Percentiles rank a stretch among this genome's conserved stretches.
phyloP scores from a whole-genome alignment of 495 filamentous ascomycete genomes.

The Neurospora africana region DNA sequence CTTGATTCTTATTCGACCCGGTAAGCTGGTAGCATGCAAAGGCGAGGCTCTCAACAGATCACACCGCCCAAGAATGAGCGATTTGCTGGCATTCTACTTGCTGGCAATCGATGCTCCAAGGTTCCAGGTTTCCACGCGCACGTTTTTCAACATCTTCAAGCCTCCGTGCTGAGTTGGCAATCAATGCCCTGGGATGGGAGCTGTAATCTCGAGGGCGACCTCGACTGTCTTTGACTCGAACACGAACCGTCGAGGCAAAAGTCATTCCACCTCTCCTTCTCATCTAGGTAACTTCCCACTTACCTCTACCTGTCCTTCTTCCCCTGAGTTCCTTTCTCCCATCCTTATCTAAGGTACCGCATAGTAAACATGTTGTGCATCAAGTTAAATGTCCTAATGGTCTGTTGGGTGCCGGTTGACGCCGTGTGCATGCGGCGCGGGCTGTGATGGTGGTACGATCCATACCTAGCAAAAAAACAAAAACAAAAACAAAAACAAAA shows the following conservation, averaged over 20 bases:
- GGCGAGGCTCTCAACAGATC: not conserved
- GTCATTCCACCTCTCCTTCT: no score
- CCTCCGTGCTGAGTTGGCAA: not conserved
- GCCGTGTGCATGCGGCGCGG: not conserved
- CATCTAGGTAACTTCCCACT: not conserved
- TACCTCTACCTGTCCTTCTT: not conserved
- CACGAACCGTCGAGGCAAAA: not conserved
- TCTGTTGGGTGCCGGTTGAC: not conserved
- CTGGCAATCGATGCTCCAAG: not conserved
- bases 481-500: not conserved
- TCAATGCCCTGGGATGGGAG: not conserved
- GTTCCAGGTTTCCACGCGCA: not conserved
- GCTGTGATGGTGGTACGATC: not conserved
- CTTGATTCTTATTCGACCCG: not conserved
- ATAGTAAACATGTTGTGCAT: not conserved
- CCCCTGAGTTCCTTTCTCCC: not conserved
- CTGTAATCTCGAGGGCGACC: not conserved
- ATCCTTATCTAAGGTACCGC: not conserved
- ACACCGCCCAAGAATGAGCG: not conserved
- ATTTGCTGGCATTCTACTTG: not conserved
- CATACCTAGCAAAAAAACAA: not conserved
- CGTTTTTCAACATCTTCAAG: not conserved
- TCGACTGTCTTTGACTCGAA: not conserved
- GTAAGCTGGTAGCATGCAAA: not conserved
- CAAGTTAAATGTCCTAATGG: not conserved